Conservation (phyloP, 106 monocot species). For the Allium cepa region DNA sequence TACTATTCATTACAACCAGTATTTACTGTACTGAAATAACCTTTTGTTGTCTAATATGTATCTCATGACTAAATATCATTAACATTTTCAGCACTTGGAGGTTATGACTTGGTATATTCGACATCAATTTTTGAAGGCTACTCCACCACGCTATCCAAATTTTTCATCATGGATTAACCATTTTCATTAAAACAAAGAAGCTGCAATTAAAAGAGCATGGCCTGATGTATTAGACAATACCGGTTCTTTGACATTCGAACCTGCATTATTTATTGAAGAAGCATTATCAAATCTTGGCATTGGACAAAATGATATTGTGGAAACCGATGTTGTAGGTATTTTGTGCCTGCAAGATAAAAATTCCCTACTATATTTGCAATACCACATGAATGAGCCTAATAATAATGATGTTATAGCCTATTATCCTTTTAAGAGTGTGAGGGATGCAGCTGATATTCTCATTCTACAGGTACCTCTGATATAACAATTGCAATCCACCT, state of each 20-base stretch:
- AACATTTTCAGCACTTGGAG: slow-evolving; percentile 67
- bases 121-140: slow-evolving; percentile 58
- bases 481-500: slow-evolving; percentile 50
- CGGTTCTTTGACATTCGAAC: slow-evolving; percentile 11
- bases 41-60: no score
- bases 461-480: slow-evolving; percentile 85
- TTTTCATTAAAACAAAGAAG: slow-evolving; percentile 57
- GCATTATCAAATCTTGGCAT: slow-evolving; percentile 72
- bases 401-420: slow-evolving; percentile 11
- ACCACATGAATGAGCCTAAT: slow-evolving; percentile 25
- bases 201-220: slow-evolving; percentile 48
- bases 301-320: slow-evolving; percentile 23
- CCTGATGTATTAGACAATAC: slow-evolving; percentile 26
- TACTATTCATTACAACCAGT: no score
- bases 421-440: slow-evolving; percentile 69
- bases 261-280: slow-evolving; percentile 74
- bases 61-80: no score
- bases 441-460: slow-evolving; percentile 62
- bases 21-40: no score
- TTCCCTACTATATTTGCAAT: slow-evolving; percentile 18
- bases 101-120: slow-evolving; percentile 72
- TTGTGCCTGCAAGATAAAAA: slow-evolving; percentile 37
- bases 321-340: slow-evolving; percentile 29
- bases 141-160: slow-evolving; percentile 29
- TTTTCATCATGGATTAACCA: slow-evolving; percentile 40